phyloP scores from a whole-genome alignment of 1,139 yeast species.

The Lodderomyces margitis region DNA sequence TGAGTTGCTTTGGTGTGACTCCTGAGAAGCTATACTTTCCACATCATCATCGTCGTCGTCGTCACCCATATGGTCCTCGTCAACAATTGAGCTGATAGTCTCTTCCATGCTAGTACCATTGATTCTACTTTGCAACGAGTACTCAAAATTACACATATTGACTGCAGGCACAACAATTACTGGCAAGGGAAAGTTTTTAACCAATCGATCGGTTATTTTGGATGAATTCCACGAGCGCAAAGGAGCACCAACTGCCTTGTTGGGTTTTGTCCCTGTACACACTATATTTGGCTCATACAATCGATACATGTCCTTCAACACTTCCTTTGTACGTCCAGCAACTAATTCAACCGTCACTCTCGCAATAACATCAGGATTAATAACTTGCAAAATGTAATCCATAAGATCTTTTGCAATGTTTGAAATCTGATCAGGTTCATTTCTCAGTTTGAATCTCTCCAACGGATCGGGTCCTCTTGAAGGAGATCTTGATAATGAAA shows the following conservation, averaged over 20 bases:
- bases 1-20: constrained; percentile 3
- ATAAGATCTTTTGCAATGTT: constrained; percentile 41
- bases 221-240: constrained; percentile 61
- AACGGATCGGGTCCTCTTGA: constrained; percentile 28
- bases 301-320: constrained; percentile 58
- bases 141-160: constrained; percentile 58
- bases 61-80: background rate
- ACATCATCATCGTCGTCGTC: constrained; percentile 12
- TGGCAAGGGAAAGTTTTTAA: constrained; percentile 66
- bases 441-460: constrained; percentile 32
- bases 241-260: constrained; percentile 47
- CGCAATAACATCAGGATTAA: constrained; percentile 49
- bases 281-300: constrained; percentile 64
- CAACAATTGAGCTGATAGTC: background rate
- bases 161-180: constrained; percentile 65
- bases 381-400: constrained; percentile 45
- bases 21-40: constrained; percentile 24
- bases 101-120: constrained; percentile 12
- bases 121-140: constrained; percentile 23
- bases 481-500: constrained; percentile 20
- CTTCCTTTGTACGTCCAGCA: constrained; percentile 56
- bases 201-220: constrained; percentile 60
- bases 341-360: constrained; percentile 63
- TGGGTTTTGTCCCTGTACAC: constrained; percentile 61
- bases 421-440: constrained; percentile 34